Evolutionary conservation across 148 eudicot genomes (phyloP), one percentile per base, ranked within the genome.

Genomic region (Pouteria glomerata): DNA sequence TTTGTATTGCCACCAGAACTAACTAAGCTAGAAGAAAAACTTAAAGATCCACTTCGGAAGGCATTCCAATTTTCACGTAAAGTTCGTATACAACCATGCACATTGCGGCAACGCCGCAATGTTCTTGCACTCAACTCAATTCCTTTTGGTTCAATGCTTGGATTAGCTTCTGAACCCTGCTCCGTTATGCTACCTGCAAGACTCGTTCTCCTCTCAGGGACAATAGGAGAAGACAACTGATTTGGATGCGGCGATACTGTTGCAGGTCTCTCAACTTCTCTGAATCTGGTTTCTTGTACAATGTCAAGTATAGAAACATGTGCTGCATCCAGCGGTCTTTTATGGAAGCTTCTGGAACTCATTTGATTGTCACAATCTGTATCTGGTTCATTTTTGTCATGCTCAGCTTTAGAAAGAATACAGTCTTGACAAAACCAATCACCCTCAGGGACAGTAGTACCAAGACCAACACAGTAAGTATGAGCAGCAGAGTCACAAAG

Each of bases 391-490:
- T 1, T 52, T 63, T 85, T 83, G 21, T 56, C 37, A 65, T 85
- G 83, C 63, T 90, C 96, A 74, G 83, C 85, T 74, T 69, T 81
- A 48, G 85, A 69, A 77, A 85, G 77, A 55, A 81, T 75, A 67
- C 98, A 94, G 60, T 85, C 98, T 31, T 68, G 81, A 66, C 98
- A 94, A 82, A 75, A 91, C 98, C 98, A 94, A 84, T 91, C 90
- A 77, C 87, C 98, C 69, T 90, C 98, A 34, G 98, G 98, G 56
- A 91, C 90, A 23, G 91, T 86, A 45, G 66, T 75, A 63, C 98
- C 98, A 68, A 94, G 90, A 61, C 98, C 97, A 69, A 86, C 88
- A 77, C 98, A 94, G 71, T 75, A 88, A 52, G 95, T 89, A 73
- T 94, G 98, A 26, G 82, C 78, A 57, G 92, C 86, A 0, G 90